phyloP scores from a whole-genome alignment of 805 yeast species.

The Metschnikowia kunwiensis region DNA sequence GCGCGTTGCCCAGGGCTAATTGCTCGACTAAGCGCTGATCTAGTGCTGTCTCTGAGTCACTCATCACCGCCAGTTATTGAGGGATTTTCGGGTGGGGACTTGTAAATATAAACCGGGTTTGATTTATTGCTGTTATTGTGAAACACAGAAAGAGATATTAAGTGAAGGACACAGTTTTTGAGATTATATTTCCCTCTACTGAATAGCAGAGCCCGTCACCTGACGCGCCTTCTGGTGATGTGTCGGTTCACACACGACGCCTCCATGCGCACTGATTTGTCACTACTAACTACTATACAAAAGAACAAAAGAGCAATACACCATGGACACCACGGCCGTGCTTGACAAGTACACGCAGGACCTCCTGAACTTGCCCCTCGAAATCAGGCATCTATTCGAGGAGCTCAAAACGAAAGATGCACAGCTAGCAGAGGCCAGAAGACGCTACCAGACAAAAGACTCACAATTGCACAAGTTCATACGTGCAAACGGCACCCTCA shows the following conservation, averaged over 20 bases:
- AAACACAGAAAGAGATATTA: too few relatives aligned
- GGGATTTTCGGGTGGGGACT: too few relatives aligned
- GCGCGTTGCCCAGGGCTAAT: constrained; percentile 4
- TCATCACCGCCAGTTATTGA: too few relatives aligned
- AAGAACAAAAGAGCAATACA: not conserved
- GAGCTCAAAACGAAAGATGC: constrained; percentile 73
- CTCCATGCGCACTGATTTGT: too few relatives aligned
- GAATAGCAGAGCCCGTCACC: too few relatives aligned
- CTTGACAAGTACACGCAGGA: constrained; percentile 51
- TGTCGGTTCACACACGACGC: constrained; percentile 7
- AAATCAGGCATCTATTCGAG: constrained; percentile 72
- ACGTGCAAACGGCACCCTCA: constrained; percentile 75
- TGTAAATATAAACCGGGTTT: too few relatives aligned
- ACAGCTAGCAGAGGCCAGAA: constrained; percentile 61
- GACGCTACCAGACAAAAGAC: constrained; percentile 68
- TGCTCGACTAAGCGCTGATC: constrained; percentile 1
- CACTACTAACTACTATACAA: too few relatives aligned
- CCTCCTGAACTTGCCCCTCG: constrained; percentile 83
- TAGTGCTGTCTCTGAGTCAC: not conserved
- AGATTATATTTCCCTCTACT: too few relatives aligned
- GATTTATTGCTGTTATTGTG: too few relatives aligned
- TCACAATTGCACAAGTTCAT: constrained; percentile 79
- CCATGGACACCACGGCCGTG: constrained; percentile 86
- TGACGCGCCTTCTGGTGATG: too few relatives aligned
- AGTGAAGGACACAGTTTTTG: too few relatives aligned